Conservation (phyloP, 192 early-diverging fungal genomes). For the Chytriomyces sp. region DNA sequence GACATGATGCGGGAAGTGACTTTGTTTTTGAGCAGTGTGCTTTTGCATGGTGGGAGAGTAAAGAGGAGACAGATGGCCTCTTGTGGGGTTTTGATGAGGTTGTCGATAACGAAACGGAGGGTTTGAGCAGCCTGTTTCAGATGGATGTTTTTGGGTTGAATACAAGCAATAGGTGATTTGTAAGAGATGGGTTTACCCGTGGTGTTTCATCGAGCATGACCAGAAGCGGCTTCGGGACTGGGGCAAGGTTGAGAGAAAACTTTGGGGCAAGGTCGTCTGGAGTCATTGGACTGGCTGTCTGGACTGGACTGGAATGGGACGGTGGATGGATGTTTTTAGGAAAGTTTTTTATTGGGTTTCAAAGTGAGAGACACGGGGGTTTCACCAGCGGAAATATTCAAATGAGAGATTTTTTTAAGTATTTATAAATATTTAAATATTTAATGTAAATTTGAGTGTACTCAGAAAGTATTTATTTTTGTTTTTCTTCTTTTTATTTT, state of each 20-base stretch:
- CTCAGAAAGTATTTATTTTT: not conserved
- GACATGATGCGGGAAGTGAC: conserved; percentile 28
- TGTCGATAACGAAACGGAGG: conserved; percentile 33
- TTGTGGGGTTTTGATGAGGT: conserved; percentile 17
- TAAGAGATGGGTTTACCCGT: conserved; percentile 7
- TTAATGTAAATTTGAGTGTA: too few species aligned
- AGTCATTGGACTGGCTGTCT: not conserved
- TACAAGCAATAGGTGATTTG: not conserved
- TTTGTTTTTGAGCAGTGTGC: conserved; percentile 23
- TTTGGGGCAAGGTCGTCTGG: too few species aligned
- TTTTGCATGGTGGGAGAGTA: conserved; percentile 14
- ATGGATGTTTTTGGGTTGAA: not conserved
- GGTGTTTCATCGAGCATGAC: conserved; percentile 30
- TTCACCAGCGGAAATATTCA: too few species aligned
- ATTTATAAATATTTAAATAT: too few species aligned
- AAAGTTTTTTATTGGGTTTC: too few species aligned
- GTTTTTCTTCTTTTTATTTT: not conserved
- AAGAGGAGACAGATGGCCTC: conserved; percentile 18
- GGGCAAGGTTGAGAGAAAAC: not conserved
- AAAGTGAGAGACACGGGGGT: too few species aligned
- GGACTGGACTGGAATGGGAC: not conserved
- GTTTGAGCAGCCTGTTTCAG: conserved; percentile 30
- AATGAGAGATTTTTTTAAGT: too few species aligned
- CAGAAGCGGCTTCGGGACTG: conserved; percentile 6
- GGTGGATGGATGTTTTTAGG: not conserved